Conservation (phyloP, 352 stramenopile species). For the Phytophthora litchii region DNA sequence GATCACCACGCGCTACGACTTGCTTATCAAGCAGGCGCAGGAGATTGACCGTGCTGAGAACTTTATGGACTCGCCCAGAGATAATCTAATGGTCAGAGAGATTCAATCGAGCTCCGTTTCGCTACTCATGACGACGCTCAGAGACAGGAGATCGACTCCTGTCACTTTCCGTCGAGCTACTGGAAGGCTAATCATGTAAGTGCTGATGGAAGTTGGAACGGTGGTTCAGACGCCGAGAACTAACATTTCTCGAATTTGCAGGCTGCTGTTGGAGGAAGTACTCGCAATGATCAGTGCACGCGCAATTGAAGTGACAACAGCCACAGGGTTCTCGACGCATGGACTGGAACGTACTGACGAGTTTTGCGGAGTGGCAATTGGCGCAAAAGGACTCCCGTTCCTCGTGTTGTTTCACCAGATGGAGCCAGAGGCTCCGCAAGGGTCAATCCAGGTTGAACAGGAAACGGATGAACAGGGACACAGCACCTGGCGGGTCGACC, state of each 20-base stretch:
- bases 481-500: conserved; percentile 22
- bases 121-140: conserved; percentile 53
- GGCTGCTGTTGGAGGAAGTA: conserved; percentile 60
- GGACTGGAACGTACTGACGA: conserved; percentile 27
- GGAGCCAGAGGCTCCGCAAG: conserved; percentile 39
- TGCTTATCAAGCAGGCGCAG: conserved; percentile 50
- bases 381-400: conserved; percentile 45
- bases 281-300: conserved; percentile 34
- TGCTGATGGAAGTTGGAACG: not conserved
- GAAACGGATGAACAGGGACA: conserved; percentile 11
- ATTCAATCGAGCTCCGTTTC: conserved; percentile 45
- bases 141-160: conserved; percentile 31
- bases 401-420: conserved; percentile 53
- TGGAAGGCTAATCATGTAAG: conserved; percentile 52
- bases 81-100: conserved; percentile 42
- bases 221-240: not conserved
- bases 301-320: conserved; percentile 34
- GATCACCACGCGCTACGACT: conserved; percentile 63
- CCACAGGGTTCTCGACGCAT: conserved; percentile 25
- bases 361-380: conserved; percentile 48
- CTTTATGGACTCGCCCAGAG: conserved; percentile 14
- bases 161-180: conserved; percentile 40
- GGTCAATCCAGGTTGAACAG: conserved; percentile 35
- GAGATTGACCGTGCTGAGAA: conserved; percentile 58
- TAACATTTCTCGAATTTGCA: conserved; percentile 8